Conservation (phyloP, 1,284 basidiomycete species). For the Apiotrichum akiyoshidainum region DNA sequence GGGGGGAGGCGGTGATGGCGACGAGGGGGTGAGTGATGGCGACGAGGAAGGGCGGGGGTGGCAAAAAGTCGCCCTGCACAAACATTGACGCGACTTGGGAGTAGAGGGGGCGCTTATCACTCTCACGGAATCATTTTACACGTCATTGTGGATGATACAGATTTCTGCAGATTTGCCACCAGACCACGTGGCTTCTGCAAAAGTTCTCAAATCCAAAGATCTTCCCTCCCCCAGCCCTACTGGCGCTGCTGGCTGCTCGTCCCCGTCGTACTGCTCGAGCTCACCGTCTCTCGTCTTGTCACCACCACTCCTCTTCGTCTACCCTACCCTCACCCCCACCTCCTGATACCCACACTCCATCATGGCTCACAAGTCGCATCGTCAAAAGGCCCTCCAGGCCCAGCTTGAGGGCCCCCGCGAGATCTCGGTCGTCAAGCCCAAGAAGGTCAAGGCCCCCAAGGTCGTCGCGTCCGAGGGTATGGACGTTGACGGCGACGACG, state of each 20-base stretch:
- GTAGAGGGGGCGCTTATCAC: no score
- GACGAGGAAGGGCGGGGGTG: no score
- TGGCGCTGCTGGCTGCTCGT: no score
- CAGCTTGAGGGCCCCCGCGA: conserved; percentile 47
- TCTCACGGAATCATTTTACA: not conserved
- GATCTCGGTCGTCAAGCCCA: conserved; percentile 40
- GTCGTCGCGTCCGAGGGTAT: conserved; percentile 14
- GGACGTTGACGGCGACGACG: conserved; percentile 33
- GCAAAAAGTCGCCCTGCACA: no score
- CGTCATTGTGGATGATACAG: no score
- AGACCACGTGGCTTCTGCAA: no score
- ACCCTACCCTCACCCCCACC: not conserved
- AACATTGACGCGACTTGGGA: no score
- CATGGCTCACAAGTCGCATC: conserved; percentile 51
- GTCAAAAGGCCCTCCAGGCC: conserved; percentile 50
- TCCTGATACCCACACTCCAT: conserved; percentile 6
- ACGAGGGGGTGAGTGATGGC: no score
- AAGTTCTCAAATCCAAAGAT: not conserved
- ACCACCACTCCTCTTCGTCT: not conserved
- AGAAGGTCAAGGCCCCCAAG: conserved; percentile 23
- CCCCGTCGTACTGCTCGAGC: not conserved
- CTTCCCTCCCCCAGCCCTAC: not conserved
- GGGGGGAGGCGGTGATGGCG: not conserved
- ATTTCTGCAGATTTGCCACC: no score
- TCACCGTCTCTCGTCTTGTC: not conserved